Percentiles rank a stretch among this genome's conserved stretches.
Conservation (phyloP, 345 rosid genomes). For the Draba incana region DNA sequence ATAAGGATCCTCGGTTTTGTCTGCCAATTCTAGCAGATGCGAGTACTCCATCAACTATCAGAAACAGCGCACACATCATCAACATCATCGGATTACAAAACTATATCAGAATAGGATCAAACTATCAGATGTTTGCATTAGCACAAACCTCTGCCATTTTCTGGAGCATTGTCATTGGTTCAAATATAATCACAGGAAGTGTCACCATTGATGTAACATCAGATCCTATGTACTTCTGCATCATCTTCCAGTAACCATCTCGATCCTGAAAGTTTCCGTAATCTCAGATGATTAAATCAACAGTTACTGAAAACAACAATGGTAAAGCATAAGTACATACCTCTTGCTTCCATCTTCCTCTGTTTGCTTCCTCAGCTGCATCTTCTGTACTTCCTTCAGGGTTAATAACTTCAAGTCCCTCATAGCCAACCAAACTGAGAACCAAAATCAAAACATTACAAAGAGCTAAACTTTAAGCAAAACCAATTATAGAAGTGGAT, state of each 20-base stretch:
- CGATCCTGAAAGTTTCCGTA: conserved; percentile 61
- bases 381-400: conserved; percentile 98
- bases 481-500: background rate
- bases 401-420: conserved; percentile 91
- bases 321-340: conserved; percentile 39
- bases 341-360: conserved; percentile 97
- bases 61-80: conserved; percentile 31
- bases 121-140: conserved; percentile 7
- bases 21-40: conserved; percentile 82
- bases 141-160: conserved; percentile 94
- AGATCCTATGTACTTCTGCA: conserved; percentile 92
- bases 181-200: conserved; percentile 91
- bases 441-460: conserved; percentile 18
- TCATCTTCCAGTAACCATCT: conserved; percentile 96
- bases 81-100: conserved; percentile 9
- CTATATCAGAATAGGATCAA: conserved; percentile 13
- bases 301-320: background rate
- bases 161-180: conserved; percentile 95
- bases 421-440: conserved; percentile 72
- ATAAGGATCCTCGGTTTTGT: conserved; percentile 90
- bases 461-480: conserved; percentile 27
- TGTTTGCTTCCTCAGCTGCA: conserved; percentile 91
- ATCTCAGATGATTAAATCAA: conserved; percentile 16
- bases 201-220: conserved; percentile 98
- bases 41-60: conserved; percentile 95